A percentile compares a stretch with the other conserved stretches of the same genome.
phyloP scores from a whole-genome alignment of 768 basidiomycete genomes.

The Calocybe cyanea region DNA sequence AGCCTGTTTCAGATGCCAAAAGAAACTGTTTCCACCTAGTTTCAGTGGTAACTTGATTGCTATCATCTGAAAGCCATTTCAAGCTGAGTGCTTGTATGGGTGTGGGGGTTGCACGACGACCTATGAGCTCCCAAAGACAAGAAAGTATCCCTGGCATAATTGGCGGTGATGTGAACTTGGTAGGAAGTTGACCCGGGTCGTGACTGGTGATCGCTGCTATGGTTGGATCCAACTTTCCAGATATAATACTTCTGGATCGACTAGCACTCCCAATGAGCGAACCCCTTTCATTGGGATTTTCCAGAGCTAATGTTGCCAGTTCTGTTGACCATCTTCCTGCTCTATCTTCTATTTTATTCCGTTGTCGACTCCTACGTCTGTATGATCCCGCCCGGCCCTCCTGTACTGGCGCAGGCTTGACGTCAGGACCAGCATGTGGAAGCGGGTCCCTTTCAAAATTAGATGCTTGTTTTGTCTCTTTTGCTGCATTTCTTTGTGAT shows the following conservation, averaged over 20 bases:
- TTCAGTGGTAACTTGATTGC: constrained; percentile 10
- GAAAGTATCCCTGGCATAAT: constrained; percentile 61
- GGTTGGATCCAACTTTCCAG: constrained; percentile 11
- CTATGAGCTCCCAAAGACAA: constrained; percentile 56
- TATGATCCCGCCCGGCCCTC: constrained; percentile 2
- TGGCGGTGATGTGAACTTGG: constrained; percentile 62
- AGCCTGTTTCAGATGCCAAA: constrained; percentile 86
- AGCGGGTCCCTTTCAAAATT: constrained; percentile 13
- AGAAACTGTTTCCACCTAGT: constrained; percentile 50
- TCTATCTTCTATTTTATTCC: constrained; percentile 4
- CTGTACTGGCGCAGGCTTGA: neutral
- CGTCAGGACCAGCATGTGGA: constrained; percentile 8
- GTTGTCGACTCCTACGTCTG: constrained; percentile 9
- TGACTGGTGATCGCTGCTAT: neutral
- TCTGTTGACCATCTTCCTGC: neutral
- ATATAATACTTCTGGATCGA: neutral
- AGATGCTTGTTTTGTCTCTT: neutral
- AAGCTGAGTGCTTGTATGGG: constrained; percentile 77
- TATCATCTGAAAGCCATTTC: constrained; percentile 51
- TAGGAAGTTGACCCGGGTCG: constrained; percentile 22
- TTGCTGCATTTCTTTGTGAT: neutral
- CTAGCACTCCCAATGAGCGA: too few species aligned
- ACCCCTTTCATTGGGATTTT: too few species aligned
- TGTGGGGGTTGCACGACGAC: constrained; percentile 56
- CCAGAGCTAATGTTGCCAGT: too few species aligned